Base-by-base conservation (phyloP, 257 asterid species). In the Penstemon newberryi region DNA sequence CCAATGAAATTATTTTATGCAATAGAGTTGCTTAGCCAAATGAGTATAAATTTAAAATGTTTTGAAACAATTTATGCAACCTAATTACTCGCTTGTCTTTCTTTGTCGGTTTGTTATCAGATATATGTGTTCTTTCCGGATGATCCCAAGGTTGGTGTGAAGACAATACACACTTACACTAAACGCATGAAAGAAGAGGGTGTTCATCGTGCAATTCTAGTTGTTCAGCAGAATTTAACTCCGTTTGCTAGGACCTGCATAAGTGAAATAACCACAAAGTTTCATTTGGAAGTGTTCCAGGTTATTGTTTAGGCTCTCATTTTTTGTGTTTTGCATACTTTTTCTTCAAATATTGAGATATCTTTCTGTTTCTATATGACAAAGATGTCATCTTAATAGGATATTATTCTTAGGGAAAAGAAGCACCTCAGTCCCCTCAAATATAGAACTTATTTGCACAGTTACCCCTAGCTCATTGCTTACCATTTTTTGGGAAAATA, bases 261-360 rank as follows among this genome's bases (percentile, higher is more conserved):
- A 8, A 76, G 77, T 80, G 97, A 90, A 76, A 80, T 86, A 71
- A 86, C 97, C 8, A 38, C 95, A 39, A 88, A 88, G 72, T 86
- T 88, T 66, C 94, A 86, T 73, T 74, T 90, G 80, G 97, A 90
- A 80, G 90, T 83, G 76, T 90, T 90, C 60, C 96, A 84, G 96
- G 97, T 89, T 56, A 79, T 65, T 38, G 19, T 56, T 54, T 64
- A 38, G 43, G 33, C 49, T 65, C 62, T 66, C 75, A 63, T 56
- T 60, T 46, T 47, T 65, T 46, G 37, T 49, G 51, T 10, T 9
- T 53, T 71, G 53, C 62, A 60, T 45, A 33, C 58, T 59, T n/a
- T 9, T 55, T 69, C 71, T 40, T 67, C 62, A 11, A 44, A 12
- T 63, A 68, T 19, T 59, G 5, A 44, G 18, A 7, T 33, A 41